Evolutionary conservation across 257 asterid species (phyloP), one percentile per base, ranked within the genome.

Genomic region (Gynochthodes officinalis): DNA sequence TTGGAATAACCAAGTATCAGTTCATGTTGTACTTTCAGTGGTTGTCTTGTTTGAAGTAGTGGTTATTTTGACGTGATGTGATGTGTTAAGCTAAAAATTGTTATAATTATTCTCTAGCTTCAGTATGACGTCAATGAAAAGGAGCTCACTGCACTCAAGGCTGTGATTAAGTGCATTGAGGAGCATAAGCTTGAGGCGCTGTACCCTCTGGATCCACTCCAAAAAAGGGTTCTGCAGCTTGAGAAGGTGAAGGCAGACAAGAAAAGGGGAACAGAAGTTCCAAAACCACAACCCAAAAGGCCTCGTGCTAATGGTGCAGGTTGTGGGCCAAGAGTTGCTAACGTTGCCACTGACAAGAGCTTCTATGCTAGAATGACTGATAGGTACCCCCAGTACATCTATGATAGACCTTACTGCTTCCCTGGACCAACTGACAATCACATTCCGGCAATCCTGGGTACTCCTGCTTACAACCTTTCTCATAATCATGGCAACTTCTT

Each of bases 231-330:
- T 39, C 72, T 76, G 32, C 96, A 83, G 76, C 87, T 92, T 35
- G 99, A 95, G 92, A 95, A 92, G 79, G 94, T 83, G 44, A 95
- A 90, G 86, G 97, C 98, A 0, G 99, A 88, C 84, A 92, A 87
- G 90, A 95, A 95, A 80, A 89, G 93, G 54, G 96, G 89, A 7
- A 92, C 96, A 55, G 99, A 95, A 84, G 92, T 95, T 33, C 89
- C 96, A 18, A 95, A 95, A 63, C 99, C 99, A 73, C 99, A 90
- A 80, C 75, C 97, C 77, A 95, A 95, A 77, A 80, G 98, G 52
- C 98, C 96, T 74, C 97, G 98, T 18, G 97, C 98, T 59, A 92
- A 79, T 59, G 87, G 84, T 55, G 85, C 62, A 62, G 90, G 89
- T 68, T 87, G 81, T 58, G 91, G 85, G 76, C 93, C 92, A 16